These are phyloP conservation scores for Ogataea kodamae DNA, from an alignment of 805 yeast species.

Conservation along the genomic window DNA sequence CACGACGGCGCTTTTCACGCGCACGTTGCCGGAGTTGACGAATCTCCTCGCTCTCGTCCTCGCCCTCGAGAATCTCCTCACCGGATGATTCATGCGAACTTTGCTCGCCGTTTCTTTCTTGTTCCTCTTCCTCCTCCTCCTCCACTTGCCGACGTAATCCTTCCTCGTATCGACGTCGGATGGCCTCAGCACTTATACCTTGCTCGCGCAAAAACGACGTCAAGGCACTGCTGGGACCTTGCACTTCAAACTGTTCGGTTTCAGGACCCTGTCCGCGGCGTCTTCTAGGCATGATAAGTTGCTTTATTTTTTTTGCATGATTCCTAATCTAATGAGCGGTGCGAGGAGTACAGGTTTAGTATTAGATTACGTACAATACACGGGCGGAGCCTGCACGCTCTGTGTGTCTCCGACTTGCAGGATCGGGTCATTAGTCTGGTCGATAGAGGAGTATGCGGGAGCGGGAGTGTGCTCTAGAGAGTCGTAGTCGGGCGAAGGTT, in stretches of 20 bases:
- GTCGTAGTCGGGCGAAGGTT: constrained; percentile 14
- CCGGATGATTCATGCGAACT: constrained; percentile 22
- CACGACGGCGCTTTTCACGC: constrained; percentile 36
- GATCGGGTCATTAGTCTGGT: constrained; percentile 15
- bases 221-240: constrained; percentile 80
- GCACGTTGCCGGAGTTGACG: constrained; percentile 20
- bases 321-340: not conserved
- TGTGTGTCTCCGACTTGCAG: constrained; percentile 5
- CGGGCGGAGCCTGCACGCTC: constrained; percentile 5
- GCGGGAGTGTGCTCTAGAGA: constrained; percentile 14
- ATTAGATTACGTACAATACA: constrained; percentile 2
- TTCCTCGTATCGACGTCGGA: constrained; percentile 44
- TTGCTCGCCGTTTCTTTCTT: constrained; percentile 24
- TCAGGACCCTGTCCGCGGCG: constrained; percentile 16
- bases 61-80: constrained; percentile 37
- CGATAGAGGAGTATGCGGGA: constrained; percentile 15
- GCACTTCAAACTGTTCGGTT: constrained; percentile 22
- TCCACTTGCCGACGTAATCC: constrained; percentile 34
- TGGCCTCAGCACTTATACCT: constrained; percentile 82
- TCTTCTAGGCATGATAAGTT: constrained; percentile 24
- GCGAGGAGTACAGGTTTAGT: constrained; percentile 11
- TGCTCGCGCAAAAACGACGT: constrained; percentile 85
- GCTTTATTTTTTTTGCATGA: constrained; percentile 1
- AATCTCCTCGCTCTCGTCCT: constrained; percentile 23
- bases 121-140: constrained; percentile 22